These are phyloP conservation scores for Rhynchosporium agropyri DNA, from an alignment of 2,329 filamentous ascomycete genomes.

Conservation along the genomic window DNA sequence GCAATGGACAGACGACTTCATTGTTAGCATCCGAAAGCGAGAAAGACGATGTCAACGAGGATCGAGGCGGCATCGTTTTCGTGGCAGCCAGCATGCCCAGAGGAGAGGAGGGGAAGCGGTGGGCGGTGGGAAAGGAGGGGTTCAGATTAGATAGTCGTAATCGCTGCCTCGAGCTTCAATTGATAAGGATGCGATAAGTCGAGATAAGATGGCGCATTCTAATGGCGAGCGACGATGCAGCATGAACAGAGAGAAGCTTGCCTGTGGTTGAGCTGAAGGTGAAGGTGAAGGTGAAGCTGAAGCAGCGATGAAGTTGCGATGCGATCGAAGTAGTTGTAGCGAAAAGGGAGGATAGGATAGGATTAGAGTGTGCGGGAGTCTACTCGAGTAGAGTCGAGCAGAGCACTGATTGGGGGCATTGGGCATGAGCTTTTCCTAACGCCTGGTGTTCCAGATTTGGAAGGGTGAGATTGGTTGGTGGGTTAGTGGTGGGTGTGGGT, in stretches of 20 bases:
- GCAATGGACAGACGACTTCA: constrained; percentile 94
- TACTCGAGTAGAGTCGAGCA: not conserved
- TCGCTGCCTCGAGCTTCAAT: constrained; percentile 28
- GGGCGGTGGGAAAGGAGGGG: not conserved
- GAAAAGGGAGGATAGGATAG: not conserved
- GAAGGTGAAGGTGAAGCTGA: not conserved
- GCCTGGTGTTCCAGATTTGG: constrained; percentile 20
- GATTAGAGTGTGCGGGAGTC: constrained; percentile 1
- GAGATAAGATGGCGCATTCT: constrained; percentile 20
- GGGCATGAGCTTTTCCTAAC: constrained; percentile 12
- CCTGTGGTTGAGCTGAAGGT: not conserved
- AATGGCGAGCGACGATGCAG: not conserved
- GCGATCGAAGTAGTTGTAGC: not conserved
- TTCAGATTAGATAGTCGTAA: constrained; percentile 34
- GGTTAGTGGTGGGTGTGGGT: not conserved
- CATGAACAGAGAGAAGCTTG: not conserved
- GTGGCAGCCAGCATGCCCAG: constrained; percentile 60
- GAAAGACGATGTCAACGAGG: constrained; percentile 85
- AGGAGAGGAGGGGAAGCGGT: constrained; percentile 4
- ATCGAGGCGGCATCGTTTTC: constrained; percentile 78
- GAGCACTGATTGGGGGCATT: constrained; percentile 7
- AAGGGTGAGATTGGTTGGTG: not conserved
- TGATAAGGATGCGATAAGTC: constrained; percentile 24
- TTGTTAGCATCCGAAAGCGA: constrained; percentile 90
- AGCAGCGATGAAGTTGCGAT: not conserved